Evolutionary conservation across 345 rosid species (phyloP), one percentile per base, ranked within the genome.

Genomic region (Noccaea bulbosa): DNA sequence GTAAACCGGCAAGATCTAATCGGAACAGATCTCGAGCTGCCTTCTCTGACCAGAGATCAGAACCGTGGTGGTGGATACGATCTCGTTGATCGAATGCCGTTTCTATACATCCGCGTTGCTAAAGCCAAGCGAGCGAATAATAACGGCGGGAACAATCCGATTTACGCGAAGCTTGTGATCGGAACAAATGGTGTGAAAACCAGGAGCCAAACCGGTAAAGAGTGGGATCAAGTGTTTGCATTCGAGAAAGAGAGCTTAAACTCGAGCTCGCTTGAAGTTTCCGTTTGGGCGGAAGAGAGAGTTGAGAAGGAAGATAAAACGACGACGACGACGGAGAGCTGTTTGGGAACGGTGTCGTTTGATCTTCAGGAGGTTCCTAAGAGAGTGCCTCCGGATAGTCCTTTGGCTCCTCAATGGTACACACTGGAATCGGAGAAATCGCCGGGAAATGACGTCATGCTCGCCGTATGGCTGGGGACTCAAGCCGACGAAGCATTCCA

Each of bases 401-500:
- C 97, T 5, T 77, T 93, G 34, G 98, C 98, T 74, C 97, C 98
- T 6, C 96, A 90, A 50, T 93, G 98, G 98, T 90, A 93, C 66
- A 83, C 84, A 11, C 70, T 93, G 30, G 98, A 93, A 5, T 83
- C 96, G 0, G 96, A 93, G 16, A 81, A 74, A 11, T 79, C 85
- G 0, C 72, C 81, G 3, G 97, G 85, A 60, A 90, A 90, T 71
- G 98, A 93, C 71, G 83, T 90, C 81, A 93, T 93, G 98, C 89
- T 90, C n/a, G 90, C 97, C 0, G 88, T 87, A 10, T 93, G 96
- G 98, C 11, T 90, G 8, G 97, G 98, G 27, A 87, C 98, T 38
- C 98, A 90, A 85, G 92, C 91, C 0, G 97, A 93, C 47, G 97
- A 93, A 76, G 93, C 97, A 1, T 93, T 93, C 51, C 98, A 88